Evolutionary conservation across 2,329 filamentous ascomycete genomes (phyloP), one percentile per base, ranked within the genome.

Genomic region (Diaporthe sp.): DNA sequence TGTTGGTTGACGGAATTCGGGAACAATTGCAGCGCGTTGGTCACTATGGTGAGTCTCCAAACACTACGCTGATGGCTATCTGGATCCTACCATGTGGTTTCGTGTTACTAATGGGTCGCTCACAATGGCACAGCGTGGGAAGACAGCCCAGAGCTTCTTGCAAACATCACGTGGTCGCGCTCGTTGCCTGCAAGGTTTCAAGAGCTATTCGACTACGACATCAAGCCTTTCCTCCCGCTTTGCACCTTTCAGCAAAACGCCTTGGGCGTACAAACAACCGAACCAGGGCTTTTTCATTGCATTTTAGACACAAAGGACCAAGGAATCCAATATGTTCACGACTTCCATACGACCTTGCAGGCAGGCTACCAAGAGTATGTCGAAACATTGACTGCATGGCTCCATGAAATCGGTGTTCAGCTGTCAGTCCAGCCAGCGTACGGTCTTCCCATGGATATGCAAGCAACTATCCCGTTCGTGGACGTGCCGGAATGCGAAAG

Each of bases 121-220:
- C 13, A 55, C 28, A 55, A 28, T 6, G 15, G 2, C 1, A 30
- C 52, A 55, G 52, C 52, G 12, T 55, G 52, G 28, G 52, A 55
- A 55, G 52, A 55, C 52, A 55, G 52, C 28, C 52, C 52, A 33
- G 52, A 55, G 52, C 52, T 55, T 55, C 12, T 55, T 55, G 52
- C 28, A 55, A 55, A 55, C 25, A 55, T 55, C 52, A 55, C 52
- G 7, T 55, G 52, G 52, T 55, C 52, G 4, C 52, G 52, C 19
- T 55, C 52, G 52, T 28, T 55, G 25, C 52, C 52, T 15, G 17
- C 25, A 30, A 55, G 52, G 25, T 55, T 55, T 30, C 52, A 55
- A 55, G 25, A 55, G 28, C 52, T 55, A 19, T 55, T 55, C 52
- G 17, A 55, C 12, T 55, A 55, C 25, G 28, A 55, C 5, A 30